Evolutionary conservation across 2,329 filamentous ascomycete genomes (phyloP), one percentile per base, ranked within the genome.

Genomic region (Monosporascus cannonballus): DNA sequence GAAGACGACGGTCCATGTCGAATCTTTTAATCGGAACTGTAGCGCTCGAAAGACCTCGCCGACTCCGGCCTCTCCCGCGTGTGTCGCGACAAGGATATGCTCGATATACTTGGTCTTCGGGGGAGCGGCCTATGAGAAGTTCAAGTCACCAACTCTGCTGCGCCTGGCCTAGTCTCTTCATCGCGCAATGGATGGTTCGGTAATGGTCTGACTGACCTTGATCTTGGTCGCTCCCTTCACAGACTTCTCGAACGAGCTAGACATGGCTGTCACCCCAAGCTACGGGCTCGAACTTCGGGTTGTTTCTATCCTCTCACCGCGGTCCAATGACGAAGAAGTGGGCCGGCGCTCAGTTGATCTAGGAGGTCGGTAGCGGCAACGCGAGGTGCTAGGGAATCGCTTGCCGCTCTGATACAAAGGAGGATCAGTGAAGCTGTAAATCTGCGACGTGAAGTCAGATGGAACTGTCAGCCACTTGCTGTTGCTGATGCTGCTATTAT

Each of bases 31-130:
- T 50, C 94, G 85, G 69, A 90, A 84, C 68, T 95, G 91, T 51
- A 99, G 77, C 42, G 91, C 90, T 56, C 94, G 86, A 71, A 99
- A 97, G 66, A 99, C 89, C 74, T 99, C 94, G 55, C 87, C 93
- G 55, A 99, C 90, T 61, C 93, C 94, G 51, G 90, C 89, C 73
- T 99, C 94, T 62, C 92, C 94, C 22, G 91, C 87, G 73, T 96
- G 90, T 38, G 94, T 99, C 58, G 94, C 93, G 61, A 96, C 81
- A 53, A 99, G 82, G 67, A 99, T 96, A 69, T 96, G 91, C 72
- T 99, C 94, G 76, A 99, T 95, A 76, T 97, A 99, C 75, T 99
- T 99, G 52, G 93, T 94, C 76, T 99, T 99, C 49, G 94, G 94
- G 57, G 94, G 90, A 61, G 94, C 94, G 73, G 92, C 88, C 90